Evolutionary conservation across 164 flowering plant genomes (phyloP), one percentile per base, ranked within the genome.

Genomic region (Magnolia kwangsiensis): DNA sequence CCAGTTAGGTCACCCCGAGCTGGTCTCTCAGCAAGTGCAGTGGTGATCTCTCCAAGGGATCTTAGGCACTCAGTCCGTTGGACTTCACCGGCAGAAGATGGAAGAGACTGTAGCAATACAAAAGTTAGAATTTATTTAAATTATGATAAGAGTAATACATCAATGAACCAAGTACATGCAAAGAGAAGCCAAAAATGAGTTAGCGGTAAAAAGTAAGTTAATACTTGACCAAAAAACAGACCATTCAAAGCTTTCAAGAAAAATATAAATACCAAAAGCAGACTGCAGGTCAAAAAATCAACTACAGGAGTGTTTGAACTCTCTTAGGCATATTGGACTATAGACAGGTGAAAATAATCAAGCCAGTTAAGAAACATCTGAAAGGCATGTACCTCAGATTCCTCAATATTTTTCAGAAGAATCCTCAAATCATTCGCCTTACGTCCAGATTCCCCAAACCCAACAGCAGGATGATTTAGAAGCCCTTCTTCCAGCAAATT

Each of bases 1-100:
- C 98, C 99, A 85, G 99, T 96, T 77, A 94, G 84, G 86, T 96
- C 99, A 81, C 97, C 98, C 21, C 99, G 89, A 80, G 91, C 97
- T 71, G 98, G 97, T 85, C 99, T 94, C 86, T 94, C 98, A 79
- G 97, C 93, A 76, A 96, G 96, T 81, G 94, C 88, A 79, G 83
- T 82, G 58, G 96, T 88, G 81, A 91, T 84, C 75, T 96, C 99
- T 82, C 90, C 86, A 29, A 96, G 88, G 80, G 93, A 88, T 89
- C 91, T 88, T 78, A 96, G 87, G 85, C 98, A 89, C 76, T 96
- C 99, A 75, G 90, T 84, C 73, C 99, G 85, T 81, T 93, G 97
- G 74, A 90, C 80, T 83, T 94, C 97, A 76, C 90, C 96, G 4
- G 92, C 79, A 69, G 95, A 86, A 71, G 92, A 78, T 75, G 94